Evolutionary conservation across 2,329 filamentous ascomycete genomes (phyloP), one percentile per base, ranked within the genome.

Genomic region (Fusarium concolor): DNA sequence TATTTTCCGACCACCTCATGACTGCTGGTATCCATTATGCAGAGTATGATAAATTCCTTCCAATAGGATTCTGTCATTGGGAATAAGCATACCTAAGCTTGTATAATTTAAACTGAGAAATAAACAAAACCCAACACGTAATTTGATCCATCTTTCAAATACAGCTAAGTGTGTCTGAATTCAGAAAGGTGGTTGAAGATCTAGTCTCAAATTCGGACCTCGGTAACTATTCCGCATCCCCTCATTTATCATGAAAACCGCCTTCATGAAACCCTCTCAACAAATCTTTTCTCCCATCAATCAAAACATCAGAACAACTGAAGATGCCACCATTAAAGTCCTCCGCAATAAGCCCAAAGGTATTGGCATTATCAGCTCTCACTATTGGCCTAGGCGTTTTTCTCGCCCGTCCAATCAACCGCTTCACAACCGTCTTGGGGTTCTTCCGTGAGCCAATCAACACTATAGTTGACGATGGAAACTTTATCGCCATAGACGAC

Each of bases 401-500:
- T 11, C 29, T 65, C 3, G 54, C 55, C 0, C 39, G 26, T 0
- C 62, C 62, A 5, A 26, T 65, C 5, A 49, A 18, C 3, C 61
- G 54, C 10, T 35, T 46, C 20, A 39, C 61, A 2, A 62, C 57
- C 1, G 71, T 79, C 1, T 24, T 74, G 1, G 79, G 79, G 12
- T 15, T 76, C 6, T 74, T 76, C 28, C 74, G 77, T 15, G 53
- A 51, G 10, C 65, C 67, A 5, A 51, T 39, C 7, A 74, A 68
- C 14, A 77, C 72, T 0, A 17, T 57, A 1, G n/a, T 76, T 7
- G 28, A 59, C 6, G 46, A 67, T 8, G 39, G 56, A 4, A 62
- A 76, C 6, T 71, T 85, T 2, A 68, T 80, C 8, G 62, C 71
- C 11, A 85, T 90, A 11, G 74, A 80, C 0, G 83, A 86, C 63